Evolutionary conservation across 2,329 filamentous ascomycete genomes (phyloP), one percentile per base, ranked within the genome.

Genomic region (Lachnellula hyalina): DNA sequence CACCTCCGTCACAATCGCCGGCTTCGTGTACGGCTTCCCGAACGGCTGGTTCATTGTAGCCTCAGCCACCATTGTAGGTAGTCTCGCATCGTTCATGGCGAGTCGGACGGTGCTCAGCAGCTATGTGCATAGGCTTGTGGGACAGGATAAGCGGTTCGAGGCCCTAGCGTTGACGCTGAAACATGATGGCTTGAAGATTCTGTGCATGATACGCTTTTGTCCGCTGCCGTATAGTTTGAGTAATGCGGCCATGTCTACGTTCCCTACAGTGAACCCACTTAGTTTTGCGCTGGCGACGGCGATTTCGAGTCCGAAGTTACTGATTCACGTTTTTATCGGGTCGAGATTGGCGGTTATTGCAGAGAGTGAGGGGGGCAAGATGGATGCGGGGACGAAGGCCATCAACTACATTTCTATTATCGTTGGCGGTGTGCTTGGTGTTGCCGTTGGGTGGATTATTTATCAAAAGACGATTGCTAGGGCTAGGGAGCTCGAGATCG

Each of bases 271-370:
- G 35, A 81, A 85, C 23, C 88, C 89, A 41, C 70, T 80, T 57
- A 82, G 82, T 47, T 97, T 95, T 73, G 86, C 85, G 34, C 70
- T 91, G 46, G 93, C 94, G 5, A 97, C 93, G 0, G 86, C 89
- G 2, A 75, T 93, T 15, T 85, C 91, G 50, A 83, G 79, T 14
- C 94, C 94, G 6, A 99, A 97, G 68, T 77, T 99, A 17, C 77
- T 97, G 56, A 85, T 99, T 49, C 90, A 96, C 68, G 84, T 96
- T 64, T 99, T 96, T 73, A 90, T 99, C 65, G 94, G 94, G 58
- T 86, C 83, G 66, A 82, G 91, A 53, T 77, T 99, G 15, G 90
- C 90, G 45, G 77, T 86, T 51, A 83, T 99, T 35, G 90, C 89
- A n/a, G 89, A 96, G 65, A 81, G 86, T 59, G 90, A 89, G 67